Base-by-base conservation (phyloP, 192 early-diverging fungal genomes). In the Funneliformis mosseae region DNA sequence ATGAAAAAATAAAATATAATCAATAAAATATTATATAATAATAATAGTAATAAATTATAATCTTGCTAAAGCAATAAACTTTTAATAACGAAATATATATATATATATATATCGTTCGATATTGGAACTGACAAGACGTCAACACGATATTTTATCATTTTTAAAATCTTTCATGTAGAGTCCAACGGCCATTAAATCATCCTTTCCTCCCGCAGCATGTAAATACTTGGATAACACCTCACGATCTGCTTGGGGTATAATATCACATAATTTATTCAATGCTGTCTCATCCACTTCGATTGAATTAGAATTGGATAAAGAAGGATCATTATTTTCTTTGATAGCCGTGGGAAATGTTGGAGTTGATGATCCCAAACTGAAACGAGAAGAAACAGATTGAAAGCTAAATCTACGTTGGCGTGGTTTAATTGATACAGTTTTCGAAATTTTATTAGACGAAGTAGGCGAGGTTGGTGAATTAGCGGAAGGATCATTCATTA, bases 151-250 rank as follows among this genome's bases (percentile, higher is more conserved):
- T 18, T 70, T 39, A 2, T n/a, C 68, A 39, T 39, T 79, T 62
- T 72, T 79, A 14, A 60, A 43, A 79, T 79, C 78, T 79, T 38
- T 79, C 78, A 79, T 79, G 68, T 79, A 79, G 8, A 79, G 60
- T 14, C 66, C 78, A 33, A 79, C 78, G 12, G 78, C 78, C 27
- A 79, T 55, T 60, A 79, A 72, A 42, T 79, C 78, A 79, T 79
- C 78, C 38, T 79, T 79, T 9, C 78, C 78, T 1, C 78, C 78
- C 1, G 68, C 78, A 61, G 25, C 60, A 21, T 41, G 43, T 33
- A 79, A 71, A 79, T 79, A 79, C 46, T 60, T 70, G 8, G 8
- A 6, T 25, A 79, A 72, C 10, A 79, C 68, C 16, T 79, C 78
- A 41, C 78, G 33, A 27, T 79, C 78, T 8, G 68, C 78, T 23